Base-by-base conservation (phyloP, 73 alveolate species). In the Paramecium tetraurelia region DNA sequence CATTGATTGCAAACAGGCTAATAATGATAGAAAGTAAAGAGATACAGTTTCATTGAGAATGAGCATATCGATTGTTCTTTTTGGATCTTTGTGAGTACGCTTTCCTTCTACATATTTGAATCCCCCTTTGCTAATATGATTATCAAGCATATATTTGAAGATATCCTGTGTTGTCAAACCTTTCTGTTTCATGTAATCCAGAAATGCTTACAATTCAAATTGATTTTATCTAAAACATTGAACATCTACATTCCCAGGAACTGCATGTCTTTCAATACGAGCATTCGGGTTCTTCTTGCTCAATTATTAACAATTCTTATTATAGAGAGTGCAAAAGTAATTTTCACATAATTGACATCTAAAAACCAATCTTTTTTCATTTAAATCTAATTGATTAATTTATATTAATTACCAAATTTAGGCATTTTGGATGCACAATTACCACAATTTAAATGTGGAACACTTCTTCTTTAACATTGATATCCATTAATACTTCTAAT, bases 1-100 rank as follows among this genome's bases (percentile, higher is more conserved):
- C 98, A 95, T 24, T 70, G 69, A 8, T 8, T 18, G 50, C 98
- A 95, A 29, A 92, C 88, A n/a, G 93, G 72, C 87, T 75, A 38
- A 29, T 33, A 18, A 53, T 16, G 11, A 75, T 38, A 10, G 1
- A 36, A 1, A 75, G 35, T 11, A 38, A 16, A 29, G n/a, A 29
- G 20, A 29, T 75, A 75, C 87, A 10, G 75, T 80, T 3, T 80
- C 90, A 2, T 21, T 22, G 4, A 40, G 41, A 31, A 80, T 48
- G 57, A 80, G n/a, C 43, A 80, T 80, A 44, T 80, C 57, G 18
- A 43, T 48, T 18, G 48, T 24, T 41, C 31, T 22, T 80, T 41
- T 46, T 24, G 57, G 57, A 21, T 80, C 41, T 4, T 22, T 24
- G 24, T 21, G 43, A 21, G 70, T 80, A 21, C 76, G 18, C 35